Evolutionary conservation across 805 yeast species (phyloP).

Genomic region (Wickerhamiella vanderwaltii): DNA sequence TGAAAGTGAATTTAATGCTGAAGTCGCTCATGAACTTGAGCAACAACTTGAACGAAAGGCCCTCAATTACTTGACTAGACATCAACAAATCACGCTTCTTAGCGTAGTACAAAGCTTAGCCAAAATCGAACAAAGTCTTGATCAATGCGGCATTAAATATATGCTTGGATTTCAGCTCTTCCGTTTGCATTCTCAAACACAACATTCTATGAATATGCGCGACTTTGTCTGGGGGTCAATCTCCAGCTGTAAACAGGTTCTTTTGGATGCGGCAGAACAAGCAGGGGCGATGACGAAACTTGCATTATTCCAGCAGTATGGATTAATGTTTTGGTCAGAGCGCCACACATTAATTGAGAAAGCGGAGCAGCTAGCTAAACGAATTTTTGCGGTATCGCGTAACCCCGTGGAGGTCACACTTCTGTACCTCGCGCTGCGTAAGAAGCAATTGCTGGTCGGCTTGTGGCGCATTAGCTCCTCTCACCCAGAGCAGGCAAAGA

Average conservation of each 20-base stretch:
- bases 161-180: constrained; percentile 59
- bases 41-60: constrained; percentile 53
- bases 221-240: constrained; percentile 84
- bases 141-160: constrained; percentile 36
- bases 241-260: constrained; percentile 60
- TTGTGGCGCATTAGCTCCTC: constrained; percentile 71
- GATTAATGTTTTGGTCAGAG: constrained; percentile 61
- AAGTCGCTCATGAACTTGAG: constrained; percentile 31
- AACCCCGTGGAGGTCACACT: constrained; percentile 70
- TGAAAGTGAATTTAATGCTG: constrained; percentile 19
- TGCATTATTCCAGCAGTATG: constrained; percentile 38
- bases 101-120: constrained; percentile 54
- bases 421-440: constrained; percentile 63
- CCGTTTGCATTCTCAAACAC: constrained; percentile 39
- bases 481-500: constrained; percentile 72
- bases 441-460: constrained; percentile 63
- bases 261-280: constrained; percentile 39
- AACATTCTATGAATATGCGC: constrained; percentile 51
- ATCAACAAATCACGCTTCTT: constrained; percentile 75
- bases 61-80: constrained; percentile 74
- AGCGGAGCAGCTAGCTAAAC: constrained; percentile 60
- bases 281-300: constrained; percentile 4
- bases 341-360: constrained; percentile 35
- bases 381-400: constrained; percentile 47
- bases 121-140: constrained; percentile 28